Percentiles rank a stretch among this genome's conserved stretches.
Conservation (phyloP, 441 rosid genomes). For the Monsonia emarginata region DNA sequence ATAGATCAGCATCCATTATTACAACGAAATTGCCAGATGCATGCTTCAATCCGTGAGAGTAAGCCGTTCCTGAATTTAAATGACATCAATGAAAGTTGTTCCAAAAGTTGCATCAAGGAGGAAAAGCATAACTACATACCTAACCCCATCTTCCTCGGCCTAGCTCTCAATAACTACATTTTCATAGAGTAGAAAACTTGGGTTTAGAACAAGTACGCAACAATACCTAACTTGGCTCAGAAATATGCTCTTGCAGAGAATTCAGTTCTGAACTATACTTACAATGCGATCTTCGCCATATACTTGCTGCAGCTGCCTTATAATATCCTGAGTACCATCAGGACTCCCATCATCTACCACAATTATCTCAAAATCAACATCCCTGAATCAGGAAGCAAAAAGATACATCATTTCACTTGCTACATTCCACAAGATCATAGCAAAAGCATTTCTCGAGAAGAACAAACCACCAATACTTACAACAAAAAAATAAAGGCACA, state of each 20-base stretch:
- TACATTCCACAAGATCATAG: background rate
- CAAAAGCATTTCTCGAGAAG: no score
- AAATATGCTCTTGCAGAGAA: background rate
- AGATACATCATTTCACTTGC: background rate
- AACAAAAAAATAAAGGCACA: no score
- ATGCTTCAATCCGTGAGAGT: constrained; percentile 80
- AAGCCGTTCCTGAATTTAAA: constrained; percentile 70
- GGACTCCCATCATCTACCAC: constrained; percentile 98
- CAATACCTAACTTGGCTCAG: background rate
- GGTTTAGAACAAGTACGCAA: background rate
- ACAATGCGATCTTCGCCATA: constrained; percentile 81
- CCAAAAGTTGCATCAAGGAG: constrained; percentile 8
- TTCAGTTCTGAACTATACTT: constrained; percentile 20
- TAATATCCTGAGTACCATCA: constrained; percentile 87
- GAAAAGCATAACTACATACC: constrained; percentile 36
- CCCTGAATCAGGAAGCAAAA: constrained; percentile 30
- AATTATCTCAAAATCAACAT: constrained; percentile 74
- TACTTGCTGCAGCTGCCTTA: constrained; percentile 63
- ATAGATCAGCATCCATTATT: constrained; percentile 97
- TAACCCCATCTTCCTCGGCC: constrained; percentile 86
- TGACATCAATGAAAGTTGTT: background rate
- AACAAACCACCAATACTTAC: no score
- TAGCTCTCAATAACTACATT: constrained; percentile 69
- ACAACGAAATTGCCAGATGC: constrained; percentile 85
- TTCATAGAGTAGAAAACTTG: constrained; percentile 13